Evolutionary conservation across 2,329 filamentous ascomycete species (phyloP).

Genomic region (Plectosphaerella cucumerina): DNA sequence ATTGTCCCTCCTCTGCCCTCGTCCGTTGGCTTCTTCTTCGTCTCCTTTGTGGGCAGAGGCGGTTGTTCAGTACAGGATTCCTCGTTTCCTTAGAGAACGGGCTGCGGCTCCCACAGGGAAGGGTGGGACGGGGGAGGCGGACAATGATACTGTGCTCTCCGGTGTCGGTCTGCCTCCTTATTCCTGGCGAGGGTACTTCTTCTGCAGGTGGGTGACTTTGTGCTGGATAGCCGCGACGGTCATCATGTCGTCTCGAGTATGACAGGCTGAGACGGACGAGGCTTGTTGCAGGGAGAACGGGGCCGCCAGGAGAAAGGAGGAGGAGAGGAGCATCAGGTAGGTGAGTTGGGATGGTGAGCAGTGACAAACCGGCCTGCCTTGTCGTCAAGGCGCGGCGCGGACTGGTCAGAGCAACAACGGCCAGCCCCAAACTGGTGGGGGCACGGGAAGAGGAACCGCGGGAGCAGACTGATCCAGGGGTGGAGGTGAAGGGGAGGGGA

Average conservation of each 20-base stretch:
- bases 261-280: background rate
- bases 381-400: slow-evolving; percentile 1
- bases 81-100: background rate
- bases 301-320: slow-evolving; percentile 1
- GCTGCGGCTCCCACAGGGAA: slow-evolving; percentile 4
- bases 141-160: slow-evolving; percentile 13
- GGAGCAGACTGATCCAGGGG: background rate
- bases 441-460: background rate
- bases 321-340: background rate
- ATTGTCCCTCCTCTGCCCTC: slow-evolving; percentile 6
- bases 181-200: no score
- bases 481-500: slow-evolving; percentile 1
- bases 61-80: background rate
- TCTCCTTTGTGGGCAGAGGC: slow-evolving; percentile 7
- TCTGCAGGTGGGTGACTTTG: slow-evolving; percentile 14
- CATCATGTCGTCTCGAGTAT: background rate
- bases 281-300: slow-evolving; percentile 2
- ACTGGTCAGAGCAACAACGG: background rate
- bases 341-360: slow-evolving; percentile 4
- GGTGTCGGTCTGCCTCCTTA: background rate
- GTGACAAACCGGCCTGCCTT: background rate
- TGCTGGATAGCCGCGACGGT: slow-evolving; percentile 5
- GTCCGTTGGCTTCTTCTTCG: slow-evolving; percentile 1
- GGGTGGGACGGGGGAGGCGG: slow-evolving; percentile 1
- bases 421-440: slow-evolving; percentile 1